phyloP scores from a whole-genome alignment of 257 asterid genomes.

The Solanum acaule region DNA sequence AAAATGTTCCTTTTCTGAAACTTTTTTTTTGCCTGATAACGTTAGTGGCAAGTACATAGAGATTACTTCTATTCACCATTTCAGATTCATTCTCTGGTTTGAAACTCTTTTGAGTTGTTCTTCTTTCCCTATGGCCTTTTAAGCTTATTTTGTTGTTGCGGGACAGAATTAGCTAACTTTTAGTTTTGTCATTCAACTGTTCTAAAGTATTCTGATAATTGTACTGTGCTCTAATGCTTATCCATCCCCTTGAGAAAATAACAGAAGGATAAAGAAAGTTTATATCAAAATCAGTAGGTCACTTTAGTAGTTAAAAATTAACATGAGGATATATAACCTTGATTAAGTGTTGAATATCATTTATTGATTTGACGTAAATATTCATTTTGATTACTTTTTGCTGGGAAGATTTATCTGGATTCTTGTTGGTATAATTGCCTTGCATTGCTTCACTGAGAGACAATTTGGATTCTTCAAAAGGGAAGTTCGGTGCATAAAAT shows the following conservation, averaged over 20 bases:
- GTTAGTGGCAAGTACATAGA: neutral
- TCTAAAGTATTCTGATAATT: neutral
- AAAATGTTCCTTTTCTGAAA: neutral
- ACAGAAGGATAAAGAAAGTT: neutral
- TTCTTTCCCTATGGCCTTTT: neutral
- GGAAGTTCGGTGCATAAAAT: neutral
- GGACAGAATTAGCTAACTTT: neutral
- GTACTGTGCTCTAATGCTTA: neutral
- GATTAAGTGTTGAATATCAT: neutral
- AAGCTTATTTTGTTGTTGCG: neutral
- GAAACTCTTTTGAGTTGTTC: neutral
- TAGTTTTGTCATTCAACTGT: neutral
- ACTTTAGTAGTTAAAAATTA: neutral
- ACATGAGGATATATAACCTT: neutral
- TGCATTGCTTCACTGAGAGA: neutral
- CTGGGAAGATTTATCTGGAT: neutral
- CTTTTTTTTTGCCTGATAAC: neutral
- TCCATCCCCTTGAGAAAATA: neutral
- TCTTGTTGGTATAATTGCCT: neutral
- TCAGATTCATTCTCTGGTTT: neutral
- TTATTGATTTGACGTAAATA: neutral
- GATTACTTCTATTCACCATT: neutral
- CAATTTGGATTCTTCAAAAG: neutral
- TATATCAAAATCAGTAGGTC: neutral
- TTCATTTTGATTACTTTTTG: neutral